phyloP scores from a whole-genome alignment of 345 rosid species.

The Eucalyptus shirleyi region DNA sequence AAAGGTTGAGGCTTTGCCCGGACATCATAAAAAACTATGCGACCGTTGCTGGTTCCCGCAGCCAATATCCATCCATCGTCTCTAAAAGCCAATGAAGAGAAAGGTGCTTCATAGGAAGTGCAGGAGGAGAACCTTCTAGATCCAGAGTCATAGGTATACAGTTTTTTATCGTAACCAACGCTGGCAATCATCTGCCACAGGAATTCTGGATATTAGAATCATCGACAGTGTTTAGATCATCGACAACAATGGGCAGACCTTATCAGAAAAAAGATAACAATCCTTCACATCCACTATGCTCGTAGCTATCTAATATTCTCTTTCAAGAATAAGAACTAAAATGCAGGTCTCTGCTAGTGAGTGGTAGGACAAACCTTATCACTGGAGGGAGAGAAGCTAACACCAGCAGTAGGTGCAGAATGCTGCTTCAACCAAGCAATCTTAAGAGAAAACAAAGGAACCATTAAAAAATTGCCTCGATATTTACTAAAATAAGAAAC shows the following conservation, averaged over 20 bases:
- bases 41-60: slow-evolving; percentile 91
- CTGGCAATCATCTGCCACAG: slow-evolving; percentile 72
- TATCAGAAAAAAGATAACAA: background rate
- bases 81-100: slow-evolving; percentile 93
- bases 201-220: background rate
- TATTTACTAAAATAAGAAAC: background rate
- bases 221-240: background rate
- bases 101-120: slow-evolving; percentile 81
- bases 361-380: slow-evolving; percentile 56
- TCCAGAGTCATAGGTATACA: slow-evolving; percentile 82
- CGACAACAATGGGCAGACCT: background rate
- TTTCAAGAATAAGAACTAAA: background rate
- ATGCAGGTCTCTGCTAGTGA: background rate
- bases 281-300: background rate
- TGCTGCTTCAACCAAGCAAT: slow-evolving; percentile 95
- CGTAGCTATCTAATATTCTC: background rate
- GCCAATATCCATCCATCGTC: slow-evolving; percentile 90
- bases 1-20: slow-evolving; percentile 89
- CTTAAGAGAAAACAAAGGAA: slow-evolving; percentile 17
- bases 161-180: slow-evolving; percentile 93
- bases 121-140: slow-evolving; percentile 68
- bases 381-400: slow-evolving; percentile 89
- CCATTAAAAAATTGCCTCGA: background rate
- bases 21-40: slow-evolving; percentile 87
- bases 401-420: slow-evolving; percentile 93